Conservation (phyloP, 805 yeast species). For the Metschnikowia shivogae region DNA sequence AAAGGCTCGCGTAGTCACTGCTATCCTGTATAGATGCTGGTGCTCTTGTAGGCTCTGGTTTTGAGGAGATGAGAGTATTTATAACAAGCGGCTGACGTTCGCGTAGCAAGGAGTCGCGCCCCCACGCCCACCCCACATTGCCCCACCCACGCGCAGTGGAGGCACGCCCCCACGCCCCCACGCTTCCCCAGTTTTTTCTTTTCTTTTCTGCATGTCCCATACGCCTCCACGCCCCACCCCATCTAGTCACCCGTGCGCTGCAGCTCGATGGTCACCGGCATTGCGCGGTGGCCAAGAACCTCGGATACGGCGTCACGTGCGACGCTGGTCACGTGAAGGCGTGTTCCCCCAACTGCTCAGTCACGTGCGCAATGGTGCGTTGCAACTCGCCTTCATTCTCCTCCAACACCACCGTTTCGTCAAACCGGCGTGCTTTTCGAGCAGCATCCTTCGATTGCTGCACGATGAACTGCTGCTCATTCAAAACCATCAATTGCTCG, state of each 20-base stretch:
- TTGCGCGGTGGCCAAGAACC: too few species aligned
- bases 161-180: neutral
- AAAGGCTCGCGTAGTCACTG: too few species aligned
- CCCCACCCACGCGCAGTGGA: neutral
- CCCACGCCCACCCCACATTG: constrained; percentile 1
- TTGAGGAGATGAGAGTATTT: neutral
- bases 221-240: too few species aligned
- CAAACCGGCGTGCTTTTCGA: constrained; percentile 67
- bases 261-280: too few species aligned
- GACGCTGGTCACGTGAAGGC: constrained; percentile 20
- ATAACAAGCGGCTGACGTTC: constrained; percentile 2
- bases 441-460: constrained; percentile 58
- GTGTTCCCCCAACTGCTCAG: constrained; percentile 52
- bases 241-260: too few species aligned
- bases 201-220: too few species aligned
- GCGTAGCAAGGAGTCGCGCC: neutral
- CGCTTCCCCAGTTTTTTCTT: neutral
- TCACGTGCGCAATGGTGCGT: constrained; percentile 43
- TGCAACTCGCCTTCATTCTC: constrained; percentile 56
- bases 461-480: constrained; percentile 76
- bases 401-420: constrained; percentile 62
- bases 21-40: too few species aligned
- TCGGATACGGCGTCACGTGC: too few species aligned
- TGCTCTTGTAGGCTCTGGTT: too few species aligned
- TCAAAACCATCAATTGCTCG: constrained; percentile 79